Conservation (phyloP, 257 asterid species). For the Linderniella brevidens region DNA sequence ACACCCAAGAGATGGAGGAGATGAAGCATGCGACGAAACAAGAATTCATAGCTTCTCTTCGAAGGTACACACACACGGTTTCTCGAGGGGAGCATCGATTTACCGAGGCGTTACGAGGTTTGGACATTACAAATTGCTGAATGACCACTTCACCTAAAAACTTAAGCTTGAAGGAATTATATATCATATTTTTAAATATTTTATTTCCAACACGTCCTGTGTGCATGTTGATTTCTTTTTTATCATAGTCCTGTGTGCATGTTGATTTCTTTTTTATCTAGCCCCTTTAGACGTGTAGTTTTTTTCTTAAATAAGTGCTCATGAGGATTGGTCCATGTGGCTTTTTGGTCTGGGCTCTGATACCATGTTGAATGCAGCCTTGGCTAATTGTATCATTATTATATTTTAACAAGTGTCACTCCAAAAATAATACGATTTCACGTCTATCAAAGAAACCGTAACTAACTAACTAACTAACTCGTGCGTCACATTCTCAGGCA, state of each 20-base stretch:
- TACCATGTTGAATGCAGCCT: too few relatives aligned
- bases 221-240: not conserved
- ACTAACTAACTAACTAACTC: not conserved
- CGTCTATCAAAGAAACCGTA: not conserved
- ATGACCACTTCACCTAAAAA: too few relatives aligned
- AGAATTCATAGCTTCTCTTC: conserved; percentile 81
- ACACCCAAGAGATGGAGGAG: conserved; percentile 62
- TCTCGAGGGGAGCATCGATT: conserved; percentile 83
- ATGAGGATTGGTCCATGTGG: too few relatives aligned
- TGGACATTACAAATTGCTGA: not conserved
- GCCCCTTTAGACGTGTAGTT: too few relatives aligned
- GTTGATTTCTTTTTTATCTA: not conserved
- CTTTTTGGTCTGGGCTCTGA: too few relatives aligned
- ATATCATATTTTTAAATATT: too few relatives aligned
- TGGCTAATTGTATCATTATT: too few relatives aligned
- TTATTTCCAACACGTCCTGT: not conserved
- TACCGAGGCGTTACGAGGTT: conserved; percentile 90
- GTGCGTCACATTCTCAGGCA: conserved; percentile 36
- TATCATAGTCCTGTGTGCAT: too few relatives aligned
- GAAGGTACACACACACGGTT: conserved; percentile 55
- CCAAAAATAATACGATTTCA: too few relatives aligned
- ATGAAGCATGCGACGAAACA: conserved; percentile 71
- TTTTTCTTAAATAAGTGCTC: too few relatives aligned
- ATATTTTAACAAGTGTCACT: too few relatives aligned
- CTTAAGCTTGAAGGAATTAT: too few relatives aligned